phyloP scores from a whole-genome alignment of 2,329 filamentous ascomycete species.

The Dissoconium aciculare region DNA sequence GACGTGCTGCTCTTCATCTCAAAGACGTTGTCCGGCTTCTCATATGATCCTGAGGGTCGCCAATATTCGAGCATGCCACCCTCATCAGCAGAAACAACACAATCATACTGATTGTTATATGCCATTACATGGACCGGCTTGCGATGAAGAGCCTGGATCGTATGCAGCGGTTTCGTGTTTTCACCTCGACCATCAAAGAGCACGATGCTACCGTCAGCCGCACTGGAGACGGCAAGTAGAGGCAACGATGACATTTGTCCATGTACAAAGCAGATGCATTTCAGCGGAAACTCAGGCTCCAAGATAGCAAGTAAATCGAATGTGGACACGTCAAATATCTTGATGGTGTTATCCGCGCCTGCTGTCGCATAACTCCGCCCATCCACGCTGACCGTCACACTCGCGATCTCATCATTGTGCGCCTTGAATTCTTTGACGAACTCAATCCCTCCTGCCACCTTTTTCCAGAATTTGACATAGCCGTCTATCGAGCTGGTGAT shows the following conservation, averaged over 20 bases:
- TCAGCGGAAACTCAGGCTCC: conserved; percentile 58
- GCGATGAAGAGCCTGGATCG: conserved; percentile 63
- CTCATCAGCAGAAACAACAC: conserved; percentile 78
- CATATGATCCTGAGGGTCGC: conserved; percentile 64
- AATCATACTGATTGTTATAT: conserved; percentile 80
- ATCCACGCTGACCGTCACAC: conserved; percentile 74
- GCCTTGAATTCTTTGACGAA: conserved; percentile 97
- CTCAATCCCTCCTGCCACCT: conserved; percentile 68
- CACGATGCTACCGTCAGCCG: conserved; percentile 54
- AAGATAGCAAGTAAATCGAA: conserved; percentile 68
- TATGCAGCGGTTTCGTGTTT: conserved; percentile 59
- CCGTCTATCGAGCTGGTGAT: conserved; percentile 90
- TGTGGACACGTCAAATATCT: conserved; percentile 56
- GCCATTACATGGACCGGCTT: conserved; percentile 69
- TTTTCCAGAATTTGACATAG: conserved; percentile 99
- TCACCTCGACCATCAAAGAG: conserved; percentile 87
- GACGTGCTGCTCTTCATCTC: conserved; percentile 86
- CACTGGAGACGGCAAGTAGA: conserved; percentile 68
- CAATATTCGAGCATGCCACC: conserved; percentile 95
- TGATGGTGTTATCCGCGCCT: conserved; percentile 62
- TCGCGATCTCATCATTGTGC: conserved; percentile 69
- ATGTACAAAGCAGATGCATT: conserved; percentile 84
- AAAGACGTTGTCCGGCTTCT: conserved; percentile 86
- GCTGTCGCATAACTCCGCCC: conserved; percentile 87
- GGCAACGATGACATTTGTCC: conserved; percentile 74